These are phyloP conservation scores for Fusarium proliferatum DNA, from an alignment of 2,329 filamentous ascomycete species.

Conservation along the genomic window DNA sequence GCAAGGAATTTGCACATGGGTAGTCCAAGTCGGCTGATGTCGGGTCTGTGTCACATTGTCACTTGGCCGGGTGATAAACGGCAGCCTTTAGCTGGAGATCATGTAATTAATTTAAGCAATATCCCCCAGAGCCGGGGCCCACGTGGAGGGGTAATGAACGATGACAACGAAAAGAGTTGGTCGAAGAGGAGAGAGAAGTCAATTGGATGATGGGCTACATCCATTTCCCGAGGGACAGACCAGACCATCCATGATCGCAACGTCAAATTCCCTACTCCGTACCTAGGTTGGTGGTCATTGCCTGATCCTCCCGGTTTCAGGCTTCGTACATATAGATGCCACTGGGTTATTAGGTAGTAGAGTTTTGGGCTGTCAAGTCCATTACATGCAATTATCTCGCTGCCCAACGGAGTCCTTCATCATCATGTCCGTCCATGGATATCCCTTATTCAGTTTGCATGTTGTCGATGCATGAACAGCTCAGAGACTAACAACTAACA, in stretches of 20 bases:
- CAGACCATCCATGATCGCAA: neutral
- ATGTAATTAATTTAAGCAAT: constrained; percentile 21
- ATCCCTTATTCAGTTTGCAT: constrained; percentile 15
- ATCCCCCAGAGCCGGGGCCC: constrained; percentile 23
- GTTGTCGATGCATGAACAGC: constrained; percentile 37
- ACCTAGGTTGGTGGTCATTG: neutral
- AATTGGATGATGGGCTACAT: constrained; percentile 10
- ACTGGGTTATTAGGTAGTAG: neutral
- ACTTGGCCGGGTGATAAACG: constrained; percentile 20
- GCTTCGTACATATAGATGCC: neutral
- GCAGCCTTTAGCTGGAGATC: constrained; percentile 3
- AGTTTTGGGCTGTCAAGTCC: neutral
- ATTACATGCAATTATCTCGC: neutral
- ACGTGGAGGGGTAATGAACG: constrained; percentile 38
- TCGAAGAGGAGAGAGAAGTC: neutral
- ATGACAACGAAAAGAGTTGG: neutral
- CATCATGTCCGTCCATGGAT: neutral
- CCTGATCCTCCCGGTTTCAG: neutral
- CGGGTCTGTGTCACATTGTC: constrained; percentile 38
- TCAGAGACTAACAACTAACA: constrained; percentile 35
- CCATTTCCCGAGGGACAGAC: constrained; percentile 1
- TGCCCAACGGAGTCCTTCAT: constrained; percentile 4
- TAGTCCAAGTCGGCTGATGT: constrained; percentile 46
- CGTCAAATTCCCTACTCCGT: neutral
- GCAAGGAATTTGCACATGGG: constrained; percentile 26